Evolutionary conservation across 768 basidiomycete genomes (phyloP).

Genomic region (Termitomyces sp.): DNA sequence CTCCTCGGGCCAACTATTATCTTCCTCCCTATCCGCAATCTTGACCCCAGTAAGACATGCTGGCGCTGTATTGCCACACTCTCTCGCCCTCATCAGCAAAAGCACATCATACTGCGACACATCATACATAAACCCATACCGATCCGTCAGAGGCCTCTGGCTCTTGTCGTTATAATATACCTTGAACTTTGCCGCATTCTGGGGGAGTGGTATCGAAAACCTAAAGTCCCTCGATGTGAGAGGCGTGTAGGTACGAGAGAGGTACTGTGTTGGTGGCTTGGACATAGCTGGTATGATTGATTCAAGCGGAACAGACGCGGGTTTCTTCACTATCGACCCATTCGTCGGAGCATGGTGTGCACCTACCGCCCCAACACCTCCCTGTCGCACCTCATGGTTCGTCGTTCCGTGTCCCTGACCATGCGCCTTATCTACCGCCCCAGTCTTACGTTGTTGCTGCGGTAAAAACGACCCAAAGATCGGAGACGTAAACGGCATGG

Average conservation of each 20-base stretch:
- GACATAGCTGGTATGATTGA: conserved; percentile 77
- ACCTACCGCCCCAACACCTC: conserved; percentile 13
- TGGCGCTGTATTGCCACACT: conserved; percentile 71
- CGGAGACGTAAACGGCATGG: conserved; percentile 44
- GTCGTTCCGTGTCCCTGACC: conserved; percentile 2
- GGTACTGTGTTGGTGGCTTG: conserved; percentile 82
- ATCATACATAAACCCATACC: conserved; percentile 90
- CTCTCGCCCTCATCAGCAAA: conserved; percentile 65
- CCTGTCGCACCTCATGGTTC: conserved; percentile 22
- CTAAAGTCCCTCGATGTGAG: conserved; percentile 71
- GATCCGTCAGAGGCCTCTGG: conserved; percentile 68
- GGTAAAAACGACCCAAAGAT: conserved; percentile 56
- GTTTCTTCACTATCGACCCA: conserved; percentile 20
- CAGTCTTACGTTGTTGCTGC: conserved; percentile 41
- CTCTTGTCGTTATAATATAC: conserved; percentile 46
- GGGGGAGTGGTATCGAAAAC: conserved; percentile 58
- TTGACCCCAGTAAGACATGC: conserved; percentile 85
- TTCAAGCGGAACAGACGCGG: conserved; percentile 62
- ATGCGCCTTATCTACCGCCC: conserved; percentile 15
- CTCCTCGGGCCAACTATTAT: conserved; percentile 72
- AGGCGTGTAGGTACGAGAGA: conserved; percentile 69
- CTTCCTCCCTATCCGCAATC: conserved; percentile 79
- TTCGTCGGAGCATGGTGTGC: conserved; percentile 3
- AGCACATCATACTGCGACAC: conserved; percentile 77
- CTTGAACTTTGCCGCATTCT: conserved; percentile 51